A percentile compares a stretch with the other conserved stretches of the same genome.
Evolutionary conservation across 2,329 filamentous ascomycete species (phyloP).

Genomic region (Fusarium robinianum): DNA sequence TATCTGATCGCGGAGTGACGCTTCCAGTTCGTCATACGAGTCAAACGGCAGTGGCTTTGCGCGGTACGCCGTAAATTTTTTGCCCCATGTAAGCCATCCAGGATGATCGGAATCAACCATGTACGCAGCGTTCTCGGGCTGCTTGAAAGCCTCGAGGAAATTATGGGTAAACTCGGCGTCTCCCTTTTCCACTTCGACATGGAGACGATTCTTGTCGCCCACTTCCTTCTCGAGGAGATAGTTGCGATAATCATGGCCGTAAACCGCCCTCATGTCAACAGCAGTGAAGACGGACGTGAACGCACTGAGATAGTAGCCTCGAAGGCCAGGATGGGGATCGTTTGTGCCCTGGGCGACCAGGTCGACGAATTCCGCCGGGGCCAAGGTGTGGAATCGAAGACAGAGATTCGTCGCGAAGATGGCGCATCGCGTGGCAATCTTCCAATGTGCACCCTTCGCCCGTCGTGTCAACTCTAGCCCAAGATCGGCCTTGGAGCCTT

Average conservation of each 20-base stretch:
- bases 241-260: constrained; percentile 84
- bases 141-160: constrained; percentile 77
- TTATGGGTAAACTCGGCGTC: constrained; percentile 78
- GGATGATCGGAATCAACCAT: constrained; percentile 91
- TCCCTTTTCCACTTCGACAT: constrained; percentile 72
- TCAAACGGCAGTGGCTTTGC: constrained; percentile 70
- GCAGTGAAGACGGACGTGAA: constrained; percentile 79
- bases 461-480: constrained; percentile 80
- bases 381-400: constrained; percentile 87
- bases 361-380: constrained; percentile 79
- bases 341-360: constrained; percentile 82
- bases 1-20: constrained; percentile 73
- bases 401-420: constrained; percentile 91
- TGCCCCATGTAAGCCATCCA: constrained; percentile 95
- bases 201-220: constrained; percentile 73
- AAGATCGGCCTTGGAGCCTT: constrained; percentile 79
- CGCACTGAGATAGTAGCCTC: constrained; percentile 79
- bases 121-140: constrained; percentile 71
- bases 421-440: constrained; percentile 86
- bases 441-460: constrained; percentile 88
- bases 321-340: constrained; percentile 85
- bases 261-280: constrained; percentile 83
- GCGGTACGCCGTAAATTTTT: constrained; percentile 79
- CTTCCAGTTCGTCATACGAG: constrained; percentile 80
- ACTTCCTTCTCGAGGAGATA: constrained; percentile 79